A percentile compares a stretch with the other conserved stretches of the same genome.
These are phyloP conservation scores for Heliamphora exappendiculata DNA, from an alignment of 148 eudicot genomes.

Conservation along the genomic window DNA sequence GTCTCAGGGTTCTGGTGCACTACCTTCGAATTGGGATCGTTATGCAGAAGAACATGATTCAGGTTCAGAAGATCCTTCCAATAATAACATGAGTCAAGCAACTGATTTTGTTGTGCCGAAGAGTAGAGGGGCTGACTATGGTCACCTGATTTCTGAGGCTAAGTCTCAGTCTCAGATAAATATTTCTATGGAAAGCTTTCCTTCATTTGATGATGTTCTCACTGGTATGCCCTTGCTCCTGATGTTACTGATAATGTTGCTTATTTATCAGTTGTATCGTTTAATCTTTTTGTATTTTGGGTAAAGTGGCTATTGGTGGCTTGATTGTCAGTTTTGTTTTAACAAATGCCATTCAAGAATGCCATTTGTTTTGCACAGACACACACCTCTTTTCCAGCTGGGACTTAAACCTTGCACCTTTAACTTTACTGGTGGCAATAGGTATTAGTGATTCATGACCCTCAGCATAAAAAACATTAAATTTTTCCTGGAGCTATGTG, in stretches of 20 bases:
- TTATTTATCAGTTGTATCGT: background rate
- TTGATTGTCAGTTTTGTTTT: background rate
- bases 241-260: background rate
- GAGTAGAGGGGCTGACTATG: conserved; percentile 83
- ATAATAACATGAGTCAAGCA: conserved; percentile 16
- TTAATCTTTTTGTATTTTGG: background rate
- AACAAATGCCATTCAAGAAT: background rate
- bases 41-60: conserved; percentile 34
- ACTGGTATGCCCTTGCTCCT: conserved; percentile 32
- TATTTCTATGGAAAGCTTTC: conserved; percentile 17
- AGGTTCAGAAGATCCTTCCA: conserved; percentile 23
- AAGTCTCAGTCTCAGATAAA: conserved; percentile 29
- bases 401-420: background rate
- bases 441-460: no score
- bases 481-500: no score
- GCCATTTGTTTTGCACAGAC: background rate
- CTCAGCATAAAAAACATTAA: no score
- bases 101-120: conserved; percentile 42
- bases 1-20: conserved; percentile 25
- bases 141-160: conserved; percentile 62
- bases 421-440: background rate
- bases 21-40: conserved; percentile 45
- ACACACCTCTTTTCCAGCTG: background rate
- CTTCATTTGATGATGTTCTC: conserved; percentile 41
- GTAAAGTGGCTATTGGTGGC: background rate